Evolutionary conservation across 225 moss, liverwort and hornwort genomes (phyloP).

Genomic region (Neckera pumila): DNA sequence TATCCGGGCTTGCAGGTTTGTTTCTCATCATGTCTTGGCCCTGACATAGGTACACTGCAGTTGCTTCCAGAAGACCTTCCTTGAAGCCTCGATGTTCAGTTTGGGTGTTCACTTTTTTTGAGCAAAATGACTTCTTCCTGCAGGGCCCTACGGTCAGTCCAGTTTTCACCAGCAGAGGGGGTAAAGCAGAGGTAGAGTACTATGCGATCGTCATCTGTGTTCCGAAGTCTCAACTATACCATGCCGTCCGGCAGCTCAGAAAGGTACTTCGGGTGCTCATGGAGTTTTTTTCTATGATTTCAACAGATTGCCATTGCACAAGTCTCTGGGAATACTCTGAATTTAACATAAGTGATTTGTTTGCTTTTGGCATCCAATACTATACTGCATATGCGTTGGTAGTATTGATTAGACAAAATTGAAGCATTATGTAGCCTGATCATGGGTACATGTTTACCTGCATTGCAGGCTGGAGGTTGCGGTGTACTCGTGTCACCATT

Average conservation of each 20-base stretch:
- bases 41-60: no score
- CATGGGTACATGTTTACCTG: not conserved
- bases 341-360: not conserved
- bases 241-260: slow-evolving; percentile 66
- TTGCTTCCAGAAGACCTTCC: not conserved
- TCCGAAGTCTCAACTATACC: slow-evolving; percentile 52
- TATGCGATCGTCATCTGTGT: slow-evolving; percentile 71
- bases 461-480: slow-evolving; percentile 61
- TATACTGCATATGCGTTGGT: no score
- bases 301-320: not conserved
- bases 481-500: slow-evolving; percentile 76
- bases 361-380: not conserved
- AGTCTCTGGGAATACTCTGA: not conserved
- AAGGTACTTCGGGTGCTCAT: slow-evolving; percentile 1
- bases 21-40: not conserved
- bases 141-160: slow-evolving; percentile 79
- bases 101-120: not conserved
- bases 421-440: not conserved
- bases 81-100: not conserved
- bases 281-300: not conserved
- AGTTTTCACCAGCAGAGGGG: slow-evolving; percentile 18
- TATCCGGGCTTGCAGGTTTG: slow-evolving; percentile 61
- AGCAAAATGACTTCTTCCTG: not conserved
- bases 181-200: slow-evolving; percentile 36
- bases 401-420: not conserved